A percentile compares a stretch with the other conserved stretches of the same genome.
phyloP scores from a whole-genome alignment of 495 filamentous ascomycete species.

The Penicillium roqueforti region DNA sequence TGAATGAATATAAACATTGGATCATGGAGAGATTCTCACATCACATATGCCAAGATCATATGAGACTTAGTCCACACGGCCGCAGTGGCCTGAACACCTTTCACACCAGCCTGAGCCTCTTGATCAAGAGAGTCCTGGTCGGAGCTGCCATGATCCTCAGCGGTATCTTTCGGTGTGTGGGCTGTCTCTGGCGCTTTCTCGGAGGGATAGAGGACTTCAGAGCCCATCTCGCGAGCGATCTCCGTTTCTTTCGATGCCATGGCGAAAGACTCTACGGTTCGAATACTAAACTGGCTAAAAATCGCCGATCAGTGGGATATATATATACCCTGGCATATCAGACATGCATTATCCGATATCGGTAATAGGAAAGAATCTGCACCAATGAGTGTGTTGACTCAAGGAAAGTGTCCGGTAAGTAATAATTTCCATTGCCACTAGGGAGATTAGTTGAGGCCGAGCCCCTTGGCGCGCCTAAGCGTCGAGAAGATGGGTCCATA shows the following conservation, averaged over 20 bases:
- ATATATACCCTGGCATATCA: not conserved
- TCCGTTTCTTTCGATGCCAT: not conserved
- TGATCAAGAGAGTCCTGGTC: slow-evolving; percentile 1
- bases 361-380: not conserved
- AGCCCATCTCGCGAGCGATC: not conserved
- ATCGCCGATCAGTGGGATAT: not conserved
- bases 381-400: not conserved
- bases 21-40: not conserved
- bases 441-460: not conserved
- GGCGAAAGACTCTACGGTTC: not conserved
- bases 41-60: slow-evolving; percentile 2
- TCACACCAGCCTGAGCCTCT: slow-evolving; percentile 7
- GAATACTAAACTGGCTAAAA: not conserved
- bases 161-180: not conserved
- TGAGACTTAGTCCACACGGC: slow-evolving; percentile 4
- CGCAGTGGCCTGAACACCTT: not conserved
- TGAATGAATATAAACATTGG: not conserved
- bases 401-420: not conserved
- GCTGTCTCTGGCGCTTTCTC: not conserved
- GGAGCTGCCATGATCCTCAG: not conserved
- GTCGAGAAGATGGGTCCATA: not conserved
- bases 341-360: not conserved
- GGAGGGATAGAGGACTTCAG: not conserved
- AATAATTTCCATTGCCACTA: not conserved
- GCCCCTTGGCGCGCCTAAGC: not conserved